Evolutionary conservation across 805 yeast species (phyloP), one percentile per base, ranked within the genome.

Genomic region (Myxozyma geophila): DNA sequence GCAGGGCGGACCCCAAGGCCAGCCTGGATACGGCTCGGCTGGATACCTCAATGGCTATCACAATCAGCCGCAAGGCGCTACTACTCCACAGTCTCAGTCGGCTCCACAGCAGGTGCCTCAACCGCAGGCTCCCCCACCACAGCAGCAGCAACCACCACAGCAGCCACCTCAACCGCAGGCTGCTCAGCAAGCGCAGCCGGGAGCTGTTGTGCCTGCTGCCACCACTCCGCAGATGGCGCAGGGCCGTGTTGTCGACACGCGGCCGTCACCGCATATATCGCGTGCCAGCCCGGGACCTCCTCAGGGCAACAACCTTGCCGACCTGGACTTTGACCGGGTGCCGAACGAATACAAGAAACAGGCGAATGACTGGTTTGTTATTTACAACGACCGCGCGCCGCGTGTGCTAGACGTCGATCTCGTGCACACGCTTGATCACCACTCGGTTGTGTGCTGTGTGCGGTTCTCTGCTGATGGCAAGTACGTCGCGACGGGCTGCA

Each of bases 381-480:
- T 95, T 69, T 93, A 89, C 80, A 95, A 93, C 78, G 97, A 97
- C 47, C 89, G 91, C 35, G 85, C 91, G 68, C 87, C 89, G 55
- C 84, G 85, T 67, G 78, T 80, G 48, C 83, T 90, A 63, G 98
- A 93, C 73, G 92, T 93, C 56, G 95, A 92, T 56, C 82, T 93
- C 67, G 90, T 92, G 70, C 95, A 89, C 74, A 88, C 97, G 13
- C 84, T 93, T 70, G 96, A 90, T 74, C 98, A 95, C 79, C 84
- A 92, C 15, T 89, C 96, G 1, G 98, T 93, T 51, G 98, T 93
- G 56, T 95, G 98, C 80, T 93, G 98, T 77, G 98, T 93, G 63
- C 83, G 96, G 66, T 93, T 95, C 80, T 87, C 92, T 63, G 86
- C 86, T 68, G 96, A 91, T 75, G 98, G 98, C 67, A 88, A 89